Base-by-base conservation (phyloP, 495 filamentous ascomycete species). In the Usnea hakonensis region DNA sequence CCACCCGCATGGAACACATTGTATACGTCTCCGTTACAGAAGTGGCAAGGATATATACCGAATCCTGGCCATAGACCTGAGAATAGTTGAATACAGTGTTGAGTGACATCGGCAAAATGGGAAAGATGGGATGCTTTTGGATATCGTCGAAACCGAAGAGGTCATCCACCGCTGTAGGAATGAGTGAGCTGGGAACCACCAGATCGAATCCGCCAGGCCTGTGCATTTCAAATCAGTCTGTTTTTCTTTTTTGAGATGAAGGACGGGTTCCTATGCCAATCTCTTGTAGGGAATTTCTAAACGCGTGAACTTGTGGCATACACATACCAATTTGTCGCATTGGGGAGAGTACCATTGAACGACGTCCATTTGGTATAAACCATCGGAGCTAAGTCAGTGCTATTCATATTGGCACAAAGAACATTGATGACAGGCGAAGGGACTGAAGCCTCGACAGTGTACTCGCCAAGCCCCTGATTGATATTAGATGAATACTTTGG, bases 81-180 rank as follows among this genome's bases (percentile, higher is more conserved):
- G 77, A 79, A 67, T 86, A 86, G 67, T 89, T 88, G 61, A 83
- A 69, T 40, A 91, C 76, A 1, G 87, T 87, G 70, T 91, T 90
- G 73, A 78, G 85, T 2, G 78, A 68, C 10, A 70, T 65, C 0
- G 88, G 88, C 16, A 76, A 76, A 65, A 81, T 82, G n/a, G 79
- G 79, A 65, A 90, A 91, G 41, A 86, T 71, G 0, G 88, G 87
- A 0, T 83, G 81, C 2, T 74, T 75, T 46, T 83, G 75, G 4
- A 68, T 67, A 35, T 81, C 55, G 2, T 81, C 83, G 77, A 86
- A 90, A 17, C 78, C 75, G 67, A 91, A 91, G 28, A 91, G 70
- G 35, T 87, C 80, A 59, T 91, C 87, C 19, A 90, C 81, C 0
- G 72, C 78, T 1, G 88, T 90, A 3, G 69, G 68, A 64, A 88